phyloP scores from a whole-genome alignment of 345 rosid species.

The Durio zibethinus region DNA sequence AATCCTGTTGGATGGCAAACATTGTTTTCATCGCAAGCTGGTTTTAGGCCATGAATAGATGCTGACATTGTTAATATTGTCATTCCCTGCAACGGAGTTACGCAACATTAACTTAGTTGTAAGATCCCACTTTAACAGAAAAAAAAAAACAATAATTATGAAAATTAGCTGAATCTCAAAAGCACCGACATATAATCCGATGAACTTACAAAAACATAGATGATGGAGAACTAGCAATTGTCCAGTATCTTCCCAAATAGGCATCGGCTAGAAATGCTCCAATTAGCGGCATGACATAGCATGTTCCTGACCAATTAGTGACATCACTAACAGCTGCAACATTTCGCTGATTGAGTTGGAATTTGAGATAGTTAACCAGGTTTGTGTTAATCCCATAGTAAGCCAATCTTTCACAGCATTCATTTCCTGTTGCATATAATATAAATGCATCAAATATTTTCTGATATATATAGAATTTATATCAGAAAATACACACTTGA shows the following conservation, averaged over 20 bases:
- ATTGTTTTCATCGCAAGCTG: conserved; percentile 28
- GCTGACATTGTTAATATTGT: conserved; percentile 46
- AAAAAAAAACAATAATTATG: not conserved
- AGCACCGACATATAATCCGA: not conserved
- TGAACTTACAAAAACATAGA: conserved; percentile 41
- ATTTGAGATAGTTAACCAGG: conserved; percentile 42
- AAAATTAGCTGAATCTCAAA: not conserved
- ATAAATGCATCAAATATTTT: not conserved
- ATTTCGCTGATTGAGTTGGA: conserved; percentile 32
- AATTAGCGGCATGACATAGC: conserved; percentile 54
- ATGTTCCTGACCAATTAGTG: conserved; percentile 59
- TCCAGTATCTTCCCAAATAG: conserved; percentile 62
- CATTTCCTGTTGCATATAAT: conserved; percentile 27
- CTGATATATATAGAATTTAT: not conserved
- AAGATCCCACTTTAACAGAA: not conserved
- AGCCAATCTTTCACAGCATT: conserved; percentile 43
- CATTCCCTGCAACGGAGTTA: conserved; percentile 44
- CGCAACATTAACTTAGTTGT: not conserved
- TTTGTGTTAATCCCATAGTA: conserved; percentile 44
- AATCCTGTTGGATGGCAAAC: conserved; percentile 34
- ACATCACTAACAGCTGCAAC: conserved; percentile 46
- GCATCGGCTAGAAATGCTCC: conserved; percentile 65
- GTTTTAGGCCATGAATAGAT: conserved; percentile 41
- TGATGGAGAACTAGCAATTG: conserved; percentile 48
- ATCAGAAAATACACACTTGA: not conserved